Evolutionary conservation across 1,284 basidiomycete genomes (phyloP), one percentile per base, ranked within the genome.

Genomic region (Boletus calvinii): DNA sequence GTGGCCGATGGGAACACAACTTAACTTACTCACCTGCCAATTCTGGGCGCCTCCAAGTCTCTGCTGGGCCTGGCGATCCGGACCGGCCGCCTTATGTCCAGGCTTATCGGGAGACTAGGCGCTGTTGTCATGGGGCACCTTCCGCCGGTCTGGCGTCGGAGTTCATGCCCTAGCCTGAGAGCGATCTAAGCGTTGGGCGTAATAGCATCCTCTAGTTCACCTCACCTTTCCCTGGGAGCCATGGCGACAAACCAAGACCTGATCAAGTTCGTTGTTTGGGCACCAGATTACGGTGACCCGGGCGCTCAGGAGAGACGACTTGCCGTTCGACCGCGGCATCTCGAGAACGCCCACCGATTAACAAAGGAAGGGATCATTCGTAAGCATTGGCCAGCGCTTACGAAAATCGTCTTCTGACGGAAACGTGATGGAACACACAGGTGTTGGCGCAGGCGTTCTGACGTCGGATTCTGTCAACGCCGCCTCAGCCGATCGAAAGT

Each of bases 181-280:
- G 34, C 9, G 8, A 35, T 35, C n/a, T 35, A 9, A n/a, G 7
- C 26, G 26, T 26, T 8, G 26, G 7, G 45, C 45, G 30, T 3
- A 39, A 31, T 30, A n/a, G 12, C n/a, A 1, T 17, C 22, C 36
- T 8, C 8, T 20, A 17, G 5, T 26, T 34, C 37, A 22, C 20
- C 44, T 13, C 29, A 22, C 26, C 44, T 13, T 35, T 39, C 29
- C 40, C 35, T 42, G 18, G 20, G 18, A 48, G 37, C 43, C 46
- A 66, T 65, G 58, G 34, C 65, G 26, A 51, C 53, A 2, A 46
- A 46, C 7, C 49, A 49, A 46, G 15, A 36, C 6, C 38, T 59
- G 39, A 31, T 73, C 46, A 67, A 58, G 24, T 83, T 80, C 55
- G 63, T 81, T 34, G 72, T 81, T 34, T 83, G 79, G 62, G 79